Percentiles rank a stretch among this genome's conserved stretches.
phyloP scores from a whole-genome alignment of 257 asterid genomes.

The Penstemon davidsonii region DNA sequence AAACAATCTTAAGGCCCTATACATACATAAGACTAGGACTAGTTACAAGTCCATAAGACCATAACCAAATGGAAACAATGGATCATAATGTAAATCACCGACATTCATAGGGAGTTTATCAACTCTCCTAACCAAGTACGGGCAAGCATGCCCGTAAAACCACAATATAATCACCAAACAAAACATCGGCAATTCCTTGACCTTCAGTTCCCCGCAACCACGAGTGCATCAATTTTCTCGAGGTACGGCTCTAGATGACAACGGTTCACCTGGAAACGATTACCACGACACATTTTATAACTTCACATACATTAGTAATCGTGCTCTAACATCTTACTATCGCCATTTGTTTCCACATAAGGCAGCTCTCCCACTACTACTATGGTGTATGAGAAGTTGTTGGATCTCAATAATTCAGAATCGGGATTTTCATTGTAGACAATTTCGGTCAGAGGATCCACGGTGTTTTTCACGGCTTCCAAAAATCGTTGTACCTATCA shows the following conservation, averaged over 20 bases:
- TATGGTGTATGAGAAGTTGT: conserved; percentile 52
- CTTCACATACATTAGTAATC: conserved; percentile 44
- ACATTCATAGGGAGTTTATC: conserved; percentile 68
- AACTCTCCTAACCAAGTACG: conserved; percentile 60
- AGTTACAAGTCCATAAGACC: conserved; percentile 39
- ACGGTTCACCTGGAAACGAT: conserved; percentile 58
- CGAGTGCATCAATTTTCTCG: conserved; percentile 45
- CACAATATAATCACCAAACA: conserved; percentile 56
- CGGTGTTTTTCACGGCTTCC: conserved; percentile 38
- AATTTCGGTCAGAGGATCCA: conserved; percentile 46
- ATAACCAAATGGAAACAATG: conserved; percentile 56
- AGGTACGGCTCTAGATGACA: conserved; percentile 50
- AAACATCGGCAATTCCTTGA: conserved; percentile 55
- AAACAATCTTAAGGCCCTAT: neutral
- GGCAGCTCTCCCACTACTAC: conserved; percentile 65
- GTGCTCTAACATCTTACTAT: conserved; percentile 43
- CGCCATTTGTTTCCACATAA: conserved; percentile 51
- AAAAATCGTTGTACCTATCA: conserved; percentile 55
- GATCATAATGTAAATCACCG: conserved; percentile 55
- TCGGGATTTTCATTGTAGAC: conserved; percentile 43
- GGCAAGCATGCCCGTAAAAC: conserved; percentile 54
- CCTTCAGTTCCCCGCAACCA: conserved; percentile 66
- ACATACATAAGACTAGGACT: conserved; percentile 28
- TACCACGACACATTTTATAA: conserved; percentile 48
- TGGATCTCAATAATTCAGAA: conserved; percentile 32